A percentile compares a stretch with the other conserved stretches of the same genome.
These are phyloP conservation scores for Colletotrichum eremochloae DNA, from an alignment of 2,329 filamentous ascomycete species.

Conservation along the genomic window DNA sequence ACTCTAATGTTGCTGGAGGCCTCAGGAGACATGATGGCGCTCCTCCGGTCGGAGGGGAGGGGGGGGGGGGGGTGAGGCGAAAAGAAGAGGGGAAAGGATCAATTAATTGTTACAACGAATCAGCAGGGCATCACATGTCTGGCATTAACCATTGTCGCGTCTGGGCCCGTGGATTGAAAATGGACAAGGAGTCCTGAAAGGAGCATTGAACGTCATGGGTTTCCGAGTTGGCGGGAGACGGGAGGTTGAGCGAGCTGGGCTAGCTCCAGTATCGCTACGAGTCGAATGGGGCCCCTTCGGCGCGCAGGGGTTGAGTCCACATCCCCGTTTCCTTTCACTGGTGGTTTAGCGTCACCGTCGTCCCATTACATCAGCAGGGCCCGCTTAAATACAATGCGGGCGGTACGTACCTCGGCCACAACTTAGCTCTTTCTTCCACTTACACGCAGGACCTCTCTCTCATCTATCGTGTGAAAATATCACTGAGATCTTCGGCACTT, in stretches of 20 bases:
- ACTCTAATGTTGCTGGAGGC: slow-evolving; percentile 83
- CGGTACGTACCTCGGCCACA: slow-evolving; percentile 16
- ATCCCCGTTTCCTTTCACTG: slow-evolving; percentile 33
- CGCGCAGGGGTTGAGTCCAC: slow-evolving; percentile 38
- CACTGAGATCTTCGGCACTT: too few species aligned
- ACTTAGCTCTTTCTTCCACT: neutral
- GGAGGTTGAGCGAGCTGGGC: slow-evolving; percentile 40
- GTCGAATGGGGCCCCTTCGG: slow-evolving; percentile 36
- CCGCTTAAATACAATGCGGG: slow-evolving; percentile 9
- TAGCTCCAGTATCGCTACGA: slow-evolving; percentile 39
- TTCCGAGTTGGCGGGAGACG: slow-evolving; percentile 38
- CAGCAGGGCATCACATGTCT: slow-evolving; percentile 38
- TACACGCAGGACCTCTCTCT: slow-evolving; percentile 1
- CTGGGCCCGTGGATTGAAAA: slow-evolving; percentile 19
- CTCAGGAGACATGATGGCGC: slow-evolving; percentile 63
- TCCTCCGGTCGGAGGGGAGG: slow-evolving; percentile 38
- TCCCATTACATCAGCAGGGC: slow-evolving; percentile 37
- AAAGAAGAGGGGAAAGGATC: slow-evolving; percentile 5
- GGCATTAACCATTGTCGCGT: slow-evolving; percentile 39
- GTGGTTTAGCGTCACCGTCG: slow-evolving; percentile 27
- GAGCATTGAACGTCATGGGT: slow-evolving; percentile 41
- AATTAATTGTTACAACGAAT: slow-evolving; percentile 27
- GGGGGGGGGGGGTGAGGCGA: neutral
- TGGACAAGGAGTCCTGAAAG: slow-evolving; percentile 39
- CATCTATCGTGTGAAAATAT: neutral